Conservation (phyloP, 2,329 filamentous ascomycete genomes). For the Pestalotiopsis sp. region DNA sequence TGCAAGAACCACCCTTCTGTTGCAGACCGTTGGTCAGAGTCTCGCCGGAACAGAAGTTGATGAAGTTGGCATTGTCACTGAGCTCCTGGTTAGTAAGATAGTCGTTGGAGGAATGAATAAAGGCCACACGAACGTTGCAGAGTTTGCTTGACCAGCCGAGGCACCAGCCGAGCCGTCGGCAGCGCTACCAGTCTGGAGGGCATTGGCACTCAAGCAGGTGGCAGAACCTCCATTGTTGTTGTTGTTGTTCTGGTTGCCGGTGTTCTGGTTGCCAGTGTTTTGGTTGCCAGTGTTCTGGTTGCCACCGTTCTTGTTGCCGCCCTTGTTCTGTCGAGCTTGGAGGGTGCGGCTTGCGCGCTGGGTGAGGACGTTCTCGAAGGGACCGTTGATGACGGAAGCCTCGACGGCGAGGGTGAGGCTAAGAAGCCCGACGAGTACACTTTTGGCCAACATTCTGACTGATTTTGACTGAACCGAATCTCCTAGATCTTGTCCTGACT, state of each 20-base stretch:
- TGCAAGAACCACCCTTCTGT: slow-evolving; percentile 62
- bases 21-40: slow-evolving; percentile 65
- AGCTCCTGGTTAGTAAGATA: slow-evolving; percentile 22
- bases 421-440: slow-evolving; percentile 50
- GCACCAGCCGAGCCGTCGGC: slow-evolving; percentile 29
- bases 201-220: slow-evolving; percentile 43
- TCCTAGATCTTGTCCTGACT: slow-evolving; percentile 4
- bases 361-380: slow-evolving; percentile 33
- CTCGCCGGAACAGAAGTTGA: slow-evolving; percentile 62
- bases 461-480: slow-evolving; percentile 20
- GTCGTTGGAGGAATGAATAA: neutral
- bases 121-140: slow-evolving; percentile 47
- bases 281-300: slow-evolving; percentile 20
- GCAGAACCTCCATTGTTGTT: slow-evolving; percentile 20
- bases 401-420: slow-evolving; percentile 50
- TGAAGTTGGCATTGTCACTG: slow-evolving; percentile 63
- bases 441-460: slow-evolving; percentile 56
- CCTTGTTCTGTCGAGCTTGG: slow-evolving; percentile 43
- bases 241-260: slow-evolving; percentile 22
- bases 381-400: slow-evolving; percentile 45
- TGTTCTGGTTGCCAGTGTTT: slow-evolving; percentile 19
- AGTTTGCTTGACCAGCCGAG: slow-evolving; percentile 53
- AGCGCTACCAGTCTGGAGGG: slow-evolving; percentile 53
- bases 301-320: slow-evolving; percentile 21
- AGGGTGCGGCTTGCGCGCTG: slow-evolving; percentile 35